A percentile compares a stretch with the other conserved stretches of the same genome.
These are phyloP conservation scores for Asterella californica DNA, from an alignment of 225 moss, liverwort and hornwort genomes.

Conservation along the genomic window DNA sequence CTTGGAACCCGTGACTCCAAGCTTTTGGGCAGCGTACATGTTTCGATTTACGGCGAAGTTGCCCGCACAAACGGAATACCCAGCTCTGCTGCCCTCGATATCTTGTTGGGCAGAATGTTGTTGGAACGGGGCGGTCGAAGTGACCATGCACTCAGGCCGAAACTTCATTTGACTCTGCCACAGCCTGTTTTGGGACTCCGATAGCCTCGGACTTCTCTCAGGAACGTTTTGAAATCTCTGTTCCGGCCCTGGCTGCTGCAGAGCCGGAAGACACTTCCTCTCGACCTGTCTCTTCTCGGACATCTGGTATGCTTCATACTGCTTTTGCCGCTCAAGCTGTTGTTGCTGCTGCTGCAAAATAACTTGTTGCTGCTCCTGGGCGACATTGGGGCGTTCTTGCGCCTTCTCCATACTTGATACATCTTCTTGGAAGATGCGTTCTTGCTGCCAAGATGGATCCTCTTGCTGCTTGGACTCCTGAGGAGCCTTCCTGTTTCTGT, in stretches of 20 bases:
- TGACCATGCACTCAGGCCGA: not conserved
- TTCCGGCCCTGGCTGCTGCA: not conserved
- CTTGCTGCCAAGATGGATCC: not conserved
- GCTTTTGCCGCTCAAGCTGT: not conserved
- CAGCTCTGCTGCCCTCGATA: constrained; percentile 21
- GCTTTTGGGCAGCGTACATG: constrained; percentile 12
- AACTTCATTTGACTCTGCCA: constrained; percentile 17
- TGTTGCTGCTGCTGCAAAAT: not conserved
- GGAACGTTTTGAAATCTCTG: constrained; percentile 16
- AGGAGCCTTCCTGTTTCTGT: constrained; percentile 11
- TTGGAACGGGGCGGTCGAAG: not conserved
- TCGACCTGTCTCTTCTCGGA: constrained; percentile 27
- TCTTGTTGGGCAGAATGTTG: constrained; percentile 20
- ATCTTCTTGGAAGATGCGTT: constrained; percentile 22
- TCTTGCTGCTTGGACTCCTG: constrained; percentile 16
- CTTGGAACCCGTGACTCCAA: constrained; percentile 57
- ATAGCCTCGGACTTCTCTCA: constrained; percentile 33
- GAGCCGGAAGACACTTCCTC: constrained; percentile 7
- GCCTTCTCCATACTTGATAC: constrained; percentile 8
- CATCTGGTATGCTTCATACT: constrained; percentile 5
- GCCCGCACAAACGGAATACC: not conserved
- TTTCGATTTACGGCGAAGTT: constrained; percentile 9
- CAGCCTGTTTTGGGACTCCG: constrained; percentile 8
- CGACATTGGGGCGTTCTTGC: not conserved
- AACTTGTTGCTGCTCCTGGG: not conserved